phyloP scores from a whole-genome alignment of 1,284 basidiomycete genomes.

The Melampsora occidentalis region DNA sequence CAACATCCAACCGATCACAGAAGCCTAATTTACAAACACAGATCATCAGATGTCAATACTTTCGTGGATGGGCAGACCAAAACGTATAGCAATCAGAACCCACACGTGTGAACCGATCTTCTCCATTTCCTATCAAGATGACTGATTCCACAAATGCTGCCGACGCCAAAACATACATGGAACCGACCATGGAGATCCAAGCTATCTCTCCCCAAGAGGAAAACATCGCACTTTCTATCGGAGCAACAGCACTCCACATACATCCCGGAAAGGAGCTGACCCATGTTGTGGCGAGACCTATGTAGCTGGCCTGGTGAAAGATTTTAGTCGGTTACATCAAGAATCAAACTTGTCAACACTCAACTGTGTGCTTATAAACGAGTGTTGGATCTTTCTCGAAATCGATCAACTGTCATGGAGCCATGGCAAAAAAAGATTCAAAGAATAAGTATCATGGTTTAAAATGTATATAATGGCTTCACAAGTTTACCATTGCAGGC shows the following conservation, averaged over 20 bases:
- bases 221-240: conserved; percentile 31
- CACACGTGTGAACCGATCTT: conserved; percentile 37
- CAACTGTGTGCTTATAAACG: conserved; percentile 26
- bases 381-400: conserved; percentile 43
- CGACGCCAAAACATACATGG: conserved; percentile 27
- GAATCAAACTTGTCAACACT: neutral
- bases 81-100: too few species aligned
- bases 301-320: conserved; percentile 18
- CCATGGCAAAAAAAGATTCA: neutral
- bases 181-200: conserved; percentile 38
- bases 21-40: conserved; percentile 6
- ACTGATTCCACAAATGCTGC: conserved; percentile 34
- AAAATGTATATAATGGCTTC: neutral
- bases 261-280: conserved; percentile 41
- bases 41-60: neutral
- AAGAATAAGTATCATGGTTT: neutral
- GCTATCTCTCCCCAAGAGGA: conserved; percentile 29
- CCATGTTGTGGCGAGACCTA: conserved; percentile 41
- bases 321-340: neutral
- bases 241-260: conserved; percentile 30
- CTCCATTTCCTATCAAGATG: conserved; percentile 28
- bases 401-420: conserved; percentile 32
- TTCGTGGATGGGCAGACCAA: too few species aligned
- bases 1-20: conserved; percentile 23
- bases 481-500: conserved; percentile 33